Conservation (phyloP, 2,329 filamentous ascomycete genomes). For the Exophiala dermatitidis region DNA sequence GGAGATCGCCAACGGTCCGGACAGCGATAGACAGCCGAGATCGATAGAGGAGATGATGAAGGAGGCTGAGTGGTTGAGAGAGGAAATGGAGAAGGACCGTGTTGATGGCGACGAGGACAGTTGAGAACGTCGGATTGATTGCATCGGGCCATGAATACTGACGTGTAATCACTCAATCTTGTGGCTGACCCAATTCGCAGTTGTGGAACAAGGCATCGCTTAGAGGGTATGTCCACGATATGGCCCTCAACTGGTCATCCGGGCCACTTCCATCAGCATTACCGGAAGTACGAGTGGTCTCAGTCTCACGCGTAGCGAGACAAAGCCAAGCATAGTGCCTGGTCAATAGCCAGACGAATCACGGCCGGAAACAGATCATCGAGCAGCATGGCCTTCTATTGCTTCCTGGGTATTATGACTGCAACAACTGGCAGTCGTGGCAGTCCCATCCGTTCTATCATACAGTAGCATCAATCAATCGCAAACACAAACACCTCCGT, state of each 20-base stretch:
- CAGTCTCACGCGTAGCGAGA: too few relatives aligned
- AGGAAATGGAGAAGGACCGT: slow-evolving; percentile 44
- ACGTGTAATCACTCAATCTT: background rate
- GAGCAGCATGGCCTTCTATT: background rate
- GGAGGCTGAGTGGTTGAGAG: slow-evolving; percentile 64
- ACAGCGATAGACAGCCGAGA: slow-evolving; percentile 64
- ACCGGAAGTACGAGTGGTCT: too few relatives aligned
- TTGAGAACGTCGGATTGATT: slow-evolving; percentile 1
- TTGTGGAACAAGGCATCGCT: too few relatives aligned
- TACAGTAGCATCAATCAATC: too few relatives aligned
- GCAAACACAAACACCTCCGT: background rate
- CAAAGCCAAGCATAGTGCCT: too few relatives aligned
- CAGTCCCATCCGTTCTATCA: background rate
- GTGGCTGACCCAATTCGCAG: too few relatives aligned
- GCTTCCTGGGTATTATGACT: slow-evolving; percentile 3
- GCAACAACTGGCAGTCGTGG: background rate
- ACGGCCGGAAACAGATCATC: background rate
- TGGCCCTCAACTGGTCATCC: too few relatives aligned
- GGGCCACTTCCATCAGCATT: too few relatives aligned
- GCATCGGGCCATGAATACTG: background rate
- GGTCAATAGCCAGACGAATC: too few relatives aligned
- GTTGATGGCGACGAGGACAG: slow-evolving; percentile 8
- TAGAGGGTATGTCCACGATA: too few relatives aligned
- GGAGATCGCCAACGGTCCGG: slow-evolving; percentile 52
- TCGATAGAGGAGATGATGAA: slow-evolving; percentile 67